Base-by-base conservation (phyloP, 352 stramenopile species). In the Pythium vanterpoolii region DNA sequence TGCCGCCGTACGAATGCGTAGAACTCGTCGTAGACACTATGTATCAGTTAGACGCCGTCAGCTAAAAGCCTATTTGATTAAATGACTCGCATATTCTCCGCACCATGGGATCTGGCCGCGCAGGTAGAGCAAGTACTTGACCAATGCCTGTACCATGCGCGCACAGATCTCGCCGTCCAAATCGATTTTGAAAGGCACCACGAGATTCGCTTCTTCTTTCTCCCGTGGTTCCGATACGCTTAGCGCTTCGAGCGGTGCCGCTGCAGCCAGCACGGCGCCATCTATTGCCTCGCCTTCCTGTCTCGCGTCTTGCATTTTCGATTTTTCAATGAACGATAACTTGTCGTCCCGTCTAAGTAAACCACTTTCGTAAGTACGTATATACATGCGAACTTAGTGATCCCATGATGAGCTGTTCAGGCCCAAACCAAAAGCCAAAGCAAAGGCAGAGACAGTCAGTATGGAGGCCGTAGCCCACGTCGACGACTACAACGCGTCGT, bases 401-500 rank as follows among this genome's bases (percentile, higher is more conserved):
- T n/a, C 34, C 19, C 10, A 16, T 42, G 19, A 11, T 42, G 43
- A 54, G 54, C 43, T 36, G 13, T n/a, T 28, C 31, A 43, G n/a
- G n/a, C n/a, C n/a, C 18, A 39, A 16, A 19, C 21, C 9, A 18
- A 46, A 7, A 4, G 26, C 2, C 45, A 7, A 47, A 14, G 34
- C 1, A 26, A 44, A 30, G n/a, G 27, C 50, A 38, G 30, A 19
- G 23, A 21, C 3, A 8, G 51, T 14, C 18, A 62, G 6, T 0
- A 93, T 94, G 84, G 84, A 94, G 69, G 76, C 81, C 54, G 56
- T 79, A 45, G 64, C 74, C 51, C 83, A 95, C 49, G 73, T 72
- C 42, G 85, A 95, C 74, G 85, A 95, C 74, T 95, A 95, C 69
- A 88, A 96, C 66, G 81, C 68, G 60, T 91, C 79, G 18, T 96